Evolutionary conservation across 2,329 filamentous ascomycete genomes (phyloP).

Genomic region (Xylariaceae sp.): DNA sequence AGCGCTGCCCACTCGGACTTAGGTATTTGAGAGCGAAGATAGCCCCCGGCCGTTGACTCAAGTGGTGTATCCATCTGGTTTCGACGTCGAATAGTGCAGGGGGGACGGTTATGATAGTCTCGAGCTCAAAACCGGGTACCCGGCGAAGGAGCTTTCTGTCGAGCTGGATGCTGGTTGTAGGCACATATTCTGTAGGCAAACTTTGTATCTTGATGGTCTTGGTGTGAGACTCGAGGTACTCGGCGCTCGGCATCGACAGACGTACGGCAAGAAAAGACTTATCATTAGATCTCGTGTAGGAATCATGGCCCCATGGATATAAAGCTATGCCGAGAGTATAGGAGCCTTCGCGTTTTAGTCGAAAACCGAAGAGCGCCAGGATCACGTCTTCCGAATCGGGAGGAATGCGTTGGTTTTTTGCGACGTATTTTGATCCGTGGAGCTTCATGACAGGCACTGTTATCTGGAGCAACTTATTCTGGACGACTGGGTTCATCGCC

Average conservation of each 20-base stretch:
- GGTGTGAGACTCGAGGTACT: not conserved
- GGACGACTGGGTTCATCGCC: not conserved
- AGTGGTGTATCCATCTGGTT: not conserved
- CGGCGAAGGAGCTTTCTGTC: not conserved
- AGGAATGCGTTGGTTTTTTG: no score
- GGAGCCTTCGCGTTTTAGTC: not conserved
- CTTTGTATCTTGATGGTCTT: not conserved
- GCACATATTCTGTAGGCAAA: no score
- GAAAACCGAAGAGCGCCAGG: not conserved
- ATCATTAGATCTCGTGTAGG: not conserved
- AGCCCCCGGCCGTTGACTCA: not conserved
- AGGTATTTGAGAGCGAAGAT: not conserved
- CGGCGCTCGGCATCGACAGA: not conserved
- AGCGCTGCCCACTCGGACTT: not conserved
- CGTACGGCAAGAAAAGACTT: not conserved
- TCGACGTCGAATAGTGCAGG: not conserved
- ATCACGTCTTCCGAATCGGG: not conserved
- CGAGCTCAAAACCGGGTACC: not conserved
- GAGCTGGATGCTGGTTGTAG: not conserved
- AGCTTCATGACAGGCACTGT: not conserved
- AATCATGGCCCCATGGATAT: not conserved
- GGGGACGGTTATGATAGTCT: not conserved
- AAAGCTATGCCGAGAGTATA: not conserved
- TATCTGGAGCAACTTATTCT: not conserved
- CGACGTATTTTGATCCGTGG: no score